A percentile compares a stretch with the other conserved stretches of the same genome.
Conservation (phyloP, 495 filamentous ascomycete genomes). For the Penicillium crystallinum region DNA sequence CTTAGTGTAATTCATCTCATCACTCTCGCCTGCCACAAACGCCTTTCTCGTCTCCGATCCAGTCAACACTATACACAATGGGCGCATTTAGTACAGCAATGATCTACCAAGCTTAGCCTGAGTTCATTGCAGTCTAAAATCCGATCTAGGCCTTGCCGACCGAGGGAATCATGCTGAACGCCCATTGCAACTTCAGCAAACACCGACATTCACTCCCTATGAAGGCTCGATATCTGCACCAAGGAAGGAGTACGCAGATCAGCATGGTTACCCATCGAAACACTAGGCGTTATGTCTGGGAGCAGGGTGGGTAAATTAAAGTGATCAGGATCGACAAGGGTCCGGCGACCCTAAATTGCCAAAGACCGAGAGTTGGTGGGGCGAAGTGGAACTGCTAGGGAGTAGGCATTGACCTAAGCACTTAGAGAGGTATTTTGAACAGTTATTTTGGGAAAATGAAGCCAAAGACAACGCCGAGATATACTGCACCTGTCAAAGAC, state of each 20-base stretch:
- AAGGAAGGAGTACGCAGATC: background rate
- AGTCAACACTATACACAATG: no score
- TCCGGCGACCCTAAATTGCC: background rate
- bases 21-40: no score
- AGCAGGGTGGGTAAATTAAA: background rate
- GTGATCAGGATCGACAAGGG: background rate
- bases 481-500: background rate
- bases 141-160: background rate
- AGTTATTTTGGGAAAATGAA: no score
- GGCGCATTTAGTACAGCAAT: background rate
- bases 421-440: no score
- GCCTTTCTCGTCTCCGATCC: no score
- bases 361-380: background rate
- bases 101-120: background rate
- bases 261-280: slow-evolving; percentile 2
- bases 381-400: no score
- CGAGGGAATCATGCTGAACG: background rate
- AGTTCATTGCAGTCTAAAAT: background rate
- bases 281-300: background rate
- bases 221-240: background rate
- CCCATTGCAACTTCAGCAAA: background rate
- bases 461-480: background rate
- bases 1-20: no score
- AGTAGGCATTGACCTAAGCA: no score
- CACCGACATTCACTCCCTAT: background rate